Evolutionary conservation across 2,329 filamentous ascomycete species (phyloP).

Genomic region (Colletotrichum destructivum): DNA sequence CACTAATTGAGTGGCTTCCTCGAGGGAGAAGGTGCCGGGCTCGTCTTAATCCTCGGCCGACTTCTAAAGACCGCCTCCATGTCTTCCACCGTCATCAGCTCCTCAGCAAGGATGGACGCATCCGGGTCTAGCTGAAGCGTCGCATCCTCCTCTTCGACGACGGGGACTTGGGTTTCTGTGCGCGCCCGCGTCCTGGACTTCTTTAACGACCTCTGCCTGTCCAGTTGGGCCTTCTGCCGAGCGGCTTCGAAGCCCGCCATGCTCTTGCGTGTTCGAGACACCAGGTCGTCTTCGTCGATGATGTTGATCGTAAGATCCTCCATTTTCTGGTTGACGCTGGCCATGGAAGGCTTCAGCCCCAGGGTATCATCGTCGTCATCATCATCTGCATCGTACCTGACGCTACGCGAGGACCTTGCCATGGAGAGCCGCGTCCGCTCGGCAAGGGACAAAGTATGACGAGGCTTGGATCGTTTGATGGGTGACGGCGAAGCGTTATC

Average conservation of each 20-base stretch:
- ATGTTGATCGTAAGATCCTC: slow-evolving; percentile 46
- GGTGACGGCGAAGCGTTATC: slow-evolving; percentile 71
- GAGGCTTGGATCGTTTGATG: slow-evolving; percentile 61
- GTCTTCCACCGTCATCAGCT: slow-evolving; percentile 80
- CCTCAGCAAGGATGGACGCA: slow-evolving; percentile 72
- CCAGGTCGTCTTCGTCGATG: slow-evolving; percentile 64
- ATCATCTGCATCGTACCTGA: slow-evolving; percentile 45
- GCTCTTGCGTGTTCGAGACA: slow-evolving; percentile 71
- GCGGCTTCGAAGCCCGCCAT: slow-evolving; percentile 76
- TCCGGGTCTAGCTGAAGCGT: slow-evolving; percentile 49
- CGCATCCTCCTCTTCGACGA: slow-evolving; percentile 63
- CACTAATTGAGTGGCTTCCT: slow-evolving; percentile 43
- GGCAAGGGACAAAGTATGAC: slow-evolving; percentile 75
- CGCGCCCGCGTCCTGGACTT: slow-evolving; percentile 55
- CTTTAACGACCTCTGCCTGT: slow-evolving; percentile 66
- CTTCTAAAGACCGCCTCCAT: slow-evolving; percentile 90
- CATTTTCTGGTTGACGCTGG: slow-evolving; percentile 21
- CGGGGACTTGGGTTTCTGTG: slow-evolving; percentile 63
- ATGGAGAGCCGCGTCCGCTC: slow-evolving; percentile 89
- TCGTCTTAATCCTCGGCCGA: slow-evolving; percentile 83
- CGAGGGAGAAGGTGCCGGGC: slow-evolving; percentile 72
- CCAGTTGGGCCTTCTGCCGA: slow-evolving; percentile 72
- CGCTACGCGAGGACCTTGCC: slow-evolving; percentile 68
- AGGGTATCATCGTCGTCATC: slow-evolving; percentile 50
- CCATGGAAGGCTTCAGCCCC: slow-evolving; percentile 37